Evolutionary conservation across 2,329 filamentous ascomycete species (phyloP).

Genomic region (Cladophialophora bantiana): DNA sequence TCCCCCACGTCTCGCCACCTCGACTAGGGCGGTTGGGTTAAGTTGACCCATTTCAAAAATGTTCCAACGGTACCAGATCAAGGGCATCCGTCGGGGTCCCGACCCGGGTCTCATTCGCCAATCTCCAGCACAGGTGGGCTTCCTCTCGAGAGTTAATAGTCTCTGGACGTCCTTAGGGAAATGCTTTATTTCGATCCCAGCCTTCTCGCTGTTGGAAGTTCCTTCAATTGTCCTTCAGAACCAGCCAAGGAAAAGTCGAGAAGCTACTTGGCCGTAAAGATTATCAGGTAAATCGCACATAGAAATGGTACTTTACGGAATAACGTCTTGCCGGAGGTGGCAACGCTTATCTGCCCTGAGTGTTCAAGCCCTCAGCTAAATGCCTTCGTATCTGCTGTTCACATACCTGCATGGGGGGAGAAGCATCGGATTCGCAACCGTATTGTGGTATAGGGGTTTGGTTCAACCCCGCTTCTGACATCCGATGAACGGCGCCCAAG

Average conservation of each 20-base stretch:
- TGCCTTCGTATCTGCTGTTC: neutral
- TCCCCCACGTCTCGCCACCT: slow-evolving; percentile 1
- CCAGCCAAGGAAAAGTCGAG: neutral
- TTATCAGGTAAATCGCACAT: neutral
- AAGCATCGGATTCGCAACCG: neutral
- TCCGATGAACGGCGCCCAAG: neutral
- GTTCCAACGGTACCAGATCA: no score
- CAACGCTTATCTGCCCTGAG: neutral
- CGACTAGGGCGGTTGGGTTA: no score
- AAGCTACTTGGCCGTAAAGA: neutral
- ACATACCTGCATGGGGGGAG: neutral
- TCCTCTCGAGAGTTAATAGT: no score
- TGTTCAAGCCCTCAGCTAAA: no score
- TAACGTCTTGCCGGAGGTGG: neutral
- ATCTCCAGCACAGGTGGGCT: no score
- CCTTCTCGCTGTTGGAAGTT: no score
- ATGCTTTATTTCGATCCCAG: no score
- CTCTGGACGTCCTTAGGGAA: no score
- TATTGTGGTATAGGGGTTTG: neutral
- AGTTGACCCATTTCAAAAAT: no score
- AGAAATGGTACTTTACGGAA: neutral
- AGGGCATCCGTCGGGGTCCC: no score
- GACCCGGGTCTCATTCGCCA: no score
- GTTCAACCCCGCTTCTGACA: neutral
- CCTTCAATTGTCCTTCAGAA: no score